phyloP scores from a whole-genome alignment of 148 eudicot genomes.

The Pouteria glomerata region DNA sequence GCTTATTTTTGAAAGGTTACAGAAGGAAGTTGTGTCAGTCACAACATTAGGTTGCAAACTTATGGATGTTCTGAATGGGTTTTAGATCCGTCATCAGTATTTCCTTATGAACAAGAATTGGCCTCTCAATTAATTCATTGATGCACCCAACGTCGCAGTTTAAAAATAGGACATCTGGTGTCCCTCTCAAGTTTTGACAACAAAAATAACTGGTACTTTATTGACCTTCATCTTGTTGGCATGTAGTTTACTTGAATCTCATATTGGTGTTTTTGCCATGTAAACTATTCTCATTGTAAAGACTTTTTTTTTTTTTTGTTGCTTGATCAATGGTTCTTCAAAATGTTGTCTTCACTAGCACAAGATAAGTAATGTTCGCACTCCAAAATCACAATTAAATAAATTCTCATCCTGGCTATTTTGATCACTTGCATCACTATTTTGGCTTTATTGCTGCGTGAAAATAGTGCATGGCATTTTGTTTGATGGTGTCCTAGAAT shows the following conservation, averaged over 20 bases:
- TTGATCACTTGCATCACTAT: neutral
- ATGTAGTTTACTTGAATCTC: too few relatives aligned
- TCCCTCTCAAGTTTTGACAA: neutral
- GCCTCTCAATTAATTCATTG: neutral
- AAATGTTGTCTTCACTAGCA: neutral
- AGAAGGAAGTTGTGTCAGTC: neutral
- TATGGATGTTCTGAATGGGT: neutral
- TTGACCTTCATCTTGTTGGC: neutral
- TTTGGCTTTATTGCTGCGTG: neutral
- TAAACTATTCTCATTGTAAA: neutral
- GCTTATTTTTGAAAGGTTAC: neutral
- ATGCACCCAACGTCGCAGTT: neutral
- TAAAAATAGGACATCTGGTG: neutral
- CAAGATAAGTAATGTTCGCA: too few relatives aligned
- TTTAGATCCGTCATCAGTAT: neutral
- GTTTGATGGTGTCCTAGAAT: neutral
- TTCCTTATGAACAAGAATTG: neutral
- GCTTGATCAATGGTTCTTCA: too few relatives aligned
- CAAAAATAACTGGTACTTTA: neutral
- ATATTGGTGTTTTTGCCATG: neutral
- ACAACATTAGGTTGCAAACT: neutral
- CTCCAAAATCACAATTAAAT: too few relatives aligned
- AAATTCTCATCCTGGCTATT: neutral
- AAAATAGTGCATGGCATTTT: neutral
- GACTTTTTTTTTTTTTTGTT: too few relatives aligned